Percentiles rank a stretch among this genome's conserved stretches.
These are phyloP conservation scores for Candida sojae DNA, from an alignment of 1,139 yeast genomes.

Conservation along the genomic window DNA sequence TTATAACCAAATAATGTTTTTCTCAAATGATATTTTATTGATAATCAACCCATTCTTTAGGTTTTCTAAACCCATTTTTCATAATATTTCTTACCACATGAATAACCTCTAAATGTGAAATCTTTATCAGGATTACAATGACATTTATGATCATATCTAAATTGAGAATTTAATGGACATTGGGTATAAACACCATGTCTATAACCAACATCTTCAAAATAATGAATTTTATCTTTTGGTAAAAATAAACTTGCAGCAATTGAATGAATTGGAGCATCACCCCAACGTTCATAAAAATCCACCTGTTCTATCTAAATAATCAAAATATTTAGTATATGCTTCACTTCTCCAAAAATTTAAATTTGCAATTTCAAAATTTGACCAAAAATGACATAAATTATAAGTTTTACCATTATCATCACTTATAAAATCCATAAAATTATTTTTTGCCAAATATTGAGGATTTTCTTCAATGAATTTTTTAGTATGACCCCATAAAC, in stretches of 20 bases:
- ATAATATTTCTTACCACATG: constrained; percentile 54
- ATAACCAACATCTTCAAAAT: constrained; percentile 89
- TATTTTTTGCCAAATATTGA: constrained; percentile 48
- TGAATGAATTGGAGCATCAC: constrained; percentile 93
- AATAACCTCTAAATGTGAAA: constrained; percentile 55
- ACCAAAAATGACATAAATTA: constrained; percentile 89
- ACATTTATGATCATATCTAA: constrained; percentile 49
- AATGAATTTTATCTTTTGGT: constrained; percentile 69
- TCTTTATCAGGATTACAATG: constrained; percentile 51
- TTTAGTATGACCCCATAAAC: constrained; percentile 69
- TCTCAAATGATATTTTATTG: constrained; percentile 12
- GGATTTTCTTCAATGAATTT: constrained; percentile 50
- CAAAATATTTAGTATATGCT: constrained; percentile 63
- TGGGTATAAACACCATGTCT: constrained; percentile 76
- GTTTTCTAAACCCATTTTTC: constrained; percentile 45
- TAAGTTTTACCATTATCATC: constrained; percentile 67
- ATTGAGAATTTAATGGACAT: constrained; percentile 71
- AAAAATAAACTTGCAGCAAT: constrained; percentile 77
- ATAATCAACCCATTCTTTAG: constrained; percentile 40
- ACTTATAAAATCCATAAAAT: constrained; percentile 56
- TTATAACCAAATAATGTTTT: not conserved
- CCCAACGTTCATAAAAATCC: constrained; percentile 94
- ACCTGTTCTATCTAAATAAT: constrained; percentile 65
- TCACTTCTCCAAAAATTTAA: constrained; percentile 69
- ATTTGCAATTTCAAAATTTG: constrained; percentile 88